Evolutionary conservation across 1,139 yeast species (phyloP).

Genomic region (Nematodospora anomalae): DNA sequence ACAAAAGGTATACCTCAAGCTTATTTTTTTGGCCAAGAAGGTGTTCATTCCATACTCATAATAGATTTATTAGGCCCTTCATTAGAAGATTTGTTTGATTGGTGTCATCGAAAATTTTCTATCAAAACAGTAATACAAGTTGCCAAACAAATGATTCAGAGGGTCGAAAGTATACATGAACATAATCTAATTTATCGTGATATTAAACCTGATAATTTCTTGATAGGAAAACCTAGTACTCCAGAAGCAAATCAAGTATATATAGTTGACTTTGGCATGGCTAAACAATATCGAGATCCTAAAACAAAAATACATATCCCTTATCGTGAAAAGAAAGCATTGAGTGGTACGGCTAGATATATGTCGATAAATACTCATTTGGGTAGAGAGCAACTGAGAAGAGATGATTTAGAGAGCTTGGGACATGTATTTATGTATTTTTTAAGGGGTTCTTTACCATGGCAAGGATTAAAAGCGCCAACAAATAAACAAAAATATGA

Average conservation of each 20-base stretch:
- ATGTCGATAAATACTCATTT: slow-evolving; percentile 67
- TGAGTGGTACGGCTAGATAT: slow-evolving; percentile 65
- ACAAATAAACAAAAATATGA: slow-evolving; percentile 81
- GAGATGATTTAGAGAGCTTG: slow-evolving; percentile 62
- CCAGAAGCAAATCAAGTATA: slow-evolving; percentile 58
- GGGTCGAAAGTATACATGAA: slow-evolving; percentile 67
- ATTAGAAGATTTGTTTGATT: slow-evolving; percentile 74
- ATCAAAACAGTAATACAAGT: slow-evolving; percentile 71
- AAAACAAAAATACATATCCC: slow-evolving; percentile 60
- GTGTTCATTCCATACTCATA: slow-evolving; percentile 70
- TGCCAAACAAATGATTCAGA: slow-evolving; percentile 70
- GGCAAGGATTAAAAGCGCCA: slow-evolving; percentile 68
- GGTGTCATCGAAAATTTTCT: slow-evolving; percentile 75
- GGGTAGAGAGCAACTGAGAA: slow-evolving; percentile 63
- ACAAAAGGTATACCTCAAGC: slow-evolving; percentile 70
- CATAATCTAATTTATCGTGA: slow-evolving; percentile 73
- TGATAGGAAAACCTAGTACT: slow-evolving; percentile 67
- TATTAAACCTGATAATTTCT: slow-evolving; percentile 74
- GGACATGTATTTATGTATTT: slow-evolving; percentile 68
- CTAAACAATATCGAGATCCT: slow-evolving; percentile 66
- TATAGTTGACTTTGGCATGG: slow-evolving; percentile 61
- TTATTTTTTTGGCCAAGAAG: slow-evolving; percentile 79
- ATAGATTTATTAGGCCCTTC: slow-evolving; percentile 78
- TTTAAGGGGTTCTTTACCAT: slow-evolving; percentile 59
- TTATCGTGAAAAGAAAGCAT: slow-evolving; percentile 60